These are phyloP conservation scores for Paramecium sonneborni DNA, from an alignment of 73 alveolate species.

Conservation along the genomic window DNA sequence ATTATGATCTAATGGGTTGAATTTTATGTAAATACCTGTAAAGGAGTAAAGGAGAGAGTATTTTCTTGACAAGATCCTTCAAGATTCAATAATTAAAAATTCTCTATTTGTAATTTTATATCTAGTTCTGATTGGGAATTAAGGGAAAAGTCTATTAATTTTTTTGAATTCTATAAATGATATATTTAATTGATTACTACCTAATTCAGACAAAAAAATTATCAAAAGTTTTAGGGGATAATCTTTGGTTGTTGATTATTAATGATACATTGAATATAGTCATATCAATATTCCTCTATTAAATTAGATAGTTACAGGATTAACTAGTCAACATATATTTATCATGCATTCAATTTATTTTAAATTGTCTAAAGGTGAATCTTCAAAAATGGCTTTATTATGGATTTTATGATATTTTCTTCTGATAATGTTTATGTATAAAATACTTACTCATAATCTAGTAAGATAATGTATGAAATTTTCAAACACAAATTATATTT, in stretches of 20 bases:
- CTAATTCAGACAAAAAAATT: not conserved
- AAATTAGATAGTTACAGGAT: not conserved
- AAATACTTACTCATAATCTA: slow-evolving; percentile 18
- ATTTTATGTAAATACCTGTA: no score
- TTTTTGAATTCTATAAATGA: not conserved
- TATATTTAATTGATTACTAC: not conserved
- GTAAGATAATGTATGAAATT: not conserved
- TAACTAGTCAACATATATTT: not conserved
- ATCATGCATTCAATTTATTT: not conserved
- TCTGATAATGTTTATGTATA: not conserved
- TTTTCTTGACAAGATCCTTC: no score
- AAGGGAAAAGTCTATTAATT: not conserved
- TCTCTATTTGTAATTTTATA: not conserved
- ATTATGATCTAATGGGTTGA: no score
- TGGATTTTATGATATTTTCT: slow-evolving; percentile 57
- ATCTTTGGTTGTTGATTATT: not conserved
- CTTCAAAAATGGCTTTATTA: slow-evolving; percentile 55
- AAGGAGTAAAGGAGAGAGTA: no score
- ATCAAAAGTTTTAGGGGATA: not conserved
- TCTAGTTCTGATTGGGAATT: not conserved
- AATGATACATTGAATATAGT: not conserved
- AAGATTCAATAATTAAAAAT: no score
- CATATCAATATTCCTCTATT: not conserved
- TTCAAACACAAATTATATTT: not conserved
- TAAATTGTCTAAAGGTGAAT: not conserved